These are phyloP conservation scores for Phytophthora boehmeriae DNA, from an alignment of 352 stramenopile genomes.

Conservation along the genomic window DNA sequence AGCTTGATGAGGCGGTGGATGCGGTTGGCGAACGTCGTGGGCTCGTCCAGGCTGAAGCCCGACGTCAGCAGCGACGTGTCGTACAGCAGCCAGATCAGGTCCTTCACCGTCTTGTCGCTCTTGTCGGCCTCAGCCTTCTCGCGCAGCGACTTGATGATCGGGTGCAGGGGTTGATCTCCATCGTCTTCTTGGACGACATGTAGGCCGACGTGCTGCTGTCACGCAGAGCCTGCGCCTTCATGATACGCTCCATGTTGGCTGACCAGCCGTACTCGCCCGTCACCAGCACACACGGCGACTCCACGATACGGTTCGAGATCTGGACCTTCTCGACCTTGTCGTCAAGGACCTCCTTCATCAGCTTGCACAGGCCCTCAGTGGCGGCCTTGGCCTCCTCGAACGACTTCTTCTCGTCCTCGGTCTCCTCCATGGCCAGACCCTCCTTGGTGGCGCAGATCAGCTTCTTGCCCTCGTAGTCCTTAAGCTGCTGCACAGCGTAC, in stretches of 20 bases:
- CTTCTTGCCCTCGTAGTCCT: slow-evolving; percentile 99
- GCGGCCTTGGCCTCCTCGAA: slow-evolving; percentile 99
- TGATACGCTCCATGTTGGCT: slow-evolving; percentile 99
- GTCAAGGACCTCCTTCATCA: slow-evolving; percentile 99
- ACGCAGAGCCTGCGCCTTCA: slow-evolving; percentile 99
- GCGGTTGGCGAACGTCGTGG: slow-evolving; percentile 98
- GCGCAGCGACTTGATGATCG: slow-evolving; percentile 98
- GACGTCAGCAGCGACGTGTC: slow-evolving; percentile 99
- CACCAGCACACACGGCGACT: slow-evolving; percentile 98
- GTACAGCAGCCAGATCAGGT: slow-evolving; percentile 99
- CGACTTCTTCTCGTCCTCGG: slow-evolving; percentile 98
- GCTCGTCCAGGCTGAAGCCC: slow-evolving; percentile 99
- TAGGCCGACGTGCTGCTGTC: slow-evolving; percentile 97
- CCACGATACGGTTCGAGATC: slow-evolving; percentile 98
- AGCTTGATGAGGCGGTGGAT: slow-evolving; percentile 99
- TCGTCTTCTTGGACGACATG: slow-evolving; percentile 99
- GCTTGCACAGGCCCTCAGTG: slow-evolving; percentile 97
- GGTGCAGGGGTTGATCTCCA: slow-evolving; percentile 99
- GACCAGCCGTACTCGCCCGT: slow-evolving; percentile 99
- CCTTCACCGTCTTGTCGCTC: slow-evolving; percentile 99
- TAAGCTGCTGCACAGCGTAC: slow-evolving; percentile 99
- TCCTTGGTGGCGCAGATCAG: slow-evolving; percentile 99
- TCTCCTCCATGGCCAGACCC: slow-evolving; percentile 96
- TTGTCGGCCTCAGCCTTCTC: slow-evolving; percentile 99
- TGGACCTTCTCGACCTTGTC: slow-evolving; percentile 99